A percentile compares a stretch with the other conserved stretches of the same genome.
Conservation (phyloP, 306 rosid genomes). For the Citrullus mucosospermus region DNA sequence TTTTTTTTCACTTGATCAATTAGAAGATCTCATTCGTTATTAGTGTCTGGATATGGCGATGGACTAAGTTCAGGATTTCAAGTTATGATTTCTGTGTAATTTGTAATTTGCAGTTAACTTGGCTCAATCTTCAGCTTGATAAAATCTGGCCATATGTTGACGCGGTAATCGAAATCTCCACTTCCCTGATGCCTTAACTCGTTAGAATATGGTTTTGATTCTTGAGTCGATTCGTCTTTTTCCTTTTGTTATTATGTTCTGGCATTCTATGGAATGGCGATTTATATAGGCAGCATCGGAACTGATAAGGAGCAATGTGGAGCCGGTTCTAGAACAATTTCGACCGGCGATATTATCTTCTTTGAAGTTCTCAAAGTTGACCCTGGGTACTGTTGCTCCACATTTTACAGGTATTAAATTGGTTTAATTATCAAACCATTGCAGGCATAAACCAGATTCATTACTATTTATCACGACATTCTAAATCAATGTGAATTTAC, state of each 20-base stretch:
- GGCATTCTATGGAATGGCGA: neutral
- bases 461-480: neutral
- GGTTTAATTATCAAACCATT: neutral
- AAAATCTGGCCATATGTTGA: slow-evolving; percentile 77
- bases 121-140: slow-evolving; percentile 53
- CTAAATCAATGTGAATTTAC: neutral
- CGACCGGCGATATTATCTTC: slow-evolving; percentile 50
- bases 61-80: neutral
- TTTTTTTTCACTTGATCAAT: neutral
- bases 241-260: neutral
- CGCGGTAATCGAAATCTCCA: slow-evolving; percentile 35
- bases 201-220: neutral
- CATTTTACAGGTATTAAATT: slow-evolving; percentile 60
- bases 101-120: slow-evolving; percentile 46
- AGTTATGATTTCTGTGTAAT: slow-evolving; percentile 16
- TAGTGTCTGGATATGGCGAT: neutral
- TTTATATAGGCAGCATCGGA: slow-evolving; percentile 71
- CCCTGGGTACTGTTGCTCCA: slow-evolving; percentile 91
- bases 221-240: neutral
- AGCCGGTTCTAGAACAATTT: slow-evolving; percentile 70
- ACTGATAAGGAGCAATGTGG: slow-evolving; percentile 58
- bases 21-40: neutral
- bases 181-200: neutral
- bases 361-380: slow-evolving; percentile 69
- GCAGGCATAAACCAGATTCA: neutral